Evolutionary conservation across 1,284 basidiomycete genomes (phyloP).

Genomic region (Sporisorium reilianum): DNA sequence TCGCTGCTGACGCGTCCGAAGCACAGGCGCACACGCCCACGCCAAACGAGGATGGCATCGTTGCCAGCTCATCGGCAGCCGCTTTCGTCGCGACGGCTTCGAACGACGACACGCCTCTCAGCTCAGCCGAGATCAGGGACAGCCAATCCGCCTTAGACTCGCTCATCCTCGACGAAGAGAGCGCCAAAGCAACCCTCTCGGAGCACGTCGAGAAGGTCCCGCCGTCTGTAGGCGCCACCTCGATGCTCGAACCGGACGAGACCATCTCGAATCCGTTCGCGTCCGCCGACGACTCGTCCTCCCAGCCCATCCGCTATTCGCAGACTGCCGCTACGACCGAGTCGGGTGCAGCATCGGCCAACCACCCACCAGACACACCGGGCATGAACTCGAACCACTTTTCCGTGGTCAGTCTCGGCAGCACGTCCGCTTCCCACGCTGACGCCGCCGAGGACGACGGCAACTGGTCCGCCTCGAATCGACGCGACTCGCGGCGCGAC

Average conservation of each 20-base stretch:
- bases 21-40: conserved; percentile 19
- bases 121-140: conserved; percentile 44
- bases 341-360: background rate
- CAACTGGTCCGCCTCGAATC: conserved; percentile 18
- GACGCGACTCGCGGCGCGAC: conserved; percentile 29
- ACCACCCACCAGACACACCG: conserved; percentile 26
- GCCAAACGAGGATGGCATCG: conserved; percentile 2
- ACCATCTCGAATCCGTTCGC: conserved; percentile 64
- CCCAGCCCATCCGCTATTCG: conserved; percentile 28
- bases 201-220: conserved; percentile 42
- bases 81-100: conserved; percentile 19
- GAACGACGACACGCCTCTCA: conserved; percentile 22
- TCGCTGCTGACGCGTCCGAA: conserved; percentile 9
- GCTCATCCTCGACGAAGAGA: conserved; percentile 49
- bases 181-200: conserved; percentile 28
- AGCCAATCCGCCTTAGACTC: conserved; percentile 28
- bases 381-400: conserved; percentile 51
- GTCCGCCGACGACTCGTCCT: conserved; percentile 14
- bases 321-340: conserved; percentile 5
- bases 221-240: conserved; percentile 61
- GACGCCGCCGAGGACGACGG: background rate
- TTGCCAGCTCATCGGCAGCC: conserved; percentile 26
- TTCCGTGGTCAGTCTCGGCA: conserved; percentile 52
- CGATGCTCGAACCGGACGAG: conserved; percentile 60
- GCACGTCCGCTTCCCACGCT: conserved; percentile 11